Base-by-base conservation (phyloP, 192 early-diverging fungal genomes). In the Backusella parvicylindrica region DNA sequence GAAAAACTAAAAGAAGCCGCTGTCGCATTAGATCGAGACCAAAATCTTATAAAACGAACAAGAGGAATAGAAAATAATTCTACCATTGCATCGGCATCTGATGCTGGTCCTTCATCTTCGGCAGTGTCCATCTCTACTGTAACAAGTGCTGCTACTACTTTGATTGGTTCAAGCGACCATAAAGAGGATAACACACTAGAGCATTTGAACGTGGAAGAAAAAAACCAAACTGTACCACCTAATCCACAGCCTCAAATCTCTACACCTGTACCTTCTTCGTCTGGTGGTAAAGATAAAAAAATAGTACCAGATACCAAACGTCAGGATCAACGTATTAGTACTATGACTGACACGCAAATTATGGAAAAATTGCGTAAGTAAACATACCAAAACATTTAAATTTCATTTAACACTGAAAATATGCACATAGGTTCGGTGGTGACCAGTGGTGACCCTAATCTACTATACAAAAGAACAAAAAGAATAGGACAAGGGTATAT, bases 401-500 rank as follows among this genome's bases (percentile, higher is more conserved):
- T 64, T 16, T 28, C 8, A 64, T 37, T 43, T 31, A 32, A 73
- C 56, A 26, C 53, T 28, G 23, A 26, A 60, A 60, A 60, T 28
- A 18, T 38, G 26, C 4, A 26, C 63, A 28, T 95, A 80, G 87
- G 93, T 74, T 87, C 88, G 9, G 94, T 98, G 15, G 97, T 98
- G 23, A 94, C 97, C 43, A 86, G 88, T 49, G 94, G 94, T 30
- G 96, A 99, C 81, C 98, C 98, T 32, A 95, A 91, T 75, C 70
- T 85, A 13, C 82, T 98, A 63, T 99, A 99, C 83, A 90, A 91
- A 75, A 97, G 98, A 81, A 87, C 96, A 81, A 95, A 95, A 82
- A 95, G 97, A 84, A 92, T 99, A 75, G 98, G 98, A 1, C 97
- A 98, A 87, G 97, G 97, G 91, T 92, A 87, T 71, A 21, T 66